These are phyloP conservation scores for Rhododendron kiyosumense DNA, from an alignment of 148 eudicot species.

Conservation along the genomic window DNA sequence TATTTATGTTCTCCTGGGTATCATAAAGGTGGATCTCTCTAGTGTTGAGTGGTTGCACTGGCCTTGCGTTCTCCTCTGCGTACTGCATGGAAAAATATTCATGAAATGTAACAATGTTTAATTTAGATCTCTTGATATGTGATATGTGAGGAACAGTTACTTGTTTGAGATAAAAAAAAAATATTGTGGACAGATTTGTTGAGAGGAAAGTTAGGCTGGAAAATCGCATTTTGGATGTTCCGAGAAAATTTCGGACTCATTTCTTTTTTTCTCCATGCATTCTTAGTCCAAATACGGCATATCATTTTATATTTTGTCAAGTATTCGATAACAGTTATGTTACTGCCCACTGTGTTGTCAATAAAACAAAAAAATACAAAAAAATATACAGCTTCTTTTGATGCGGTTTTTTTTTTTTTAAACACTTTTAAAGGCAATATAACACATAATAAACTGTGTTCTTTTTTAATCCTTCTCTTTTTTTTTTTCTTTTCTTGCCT, in stretches of 20 bases:
- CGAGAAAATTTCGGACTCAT: neutral
- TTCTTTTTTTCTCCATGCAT: neutral
- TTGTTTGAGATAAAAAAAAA: neutral
- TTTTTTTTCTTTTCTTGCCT: neutral
- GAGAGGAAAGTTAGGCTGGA: neutral
- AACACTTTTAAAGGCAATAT: neutral
- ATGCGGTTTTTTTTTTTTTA: too few species aligned
- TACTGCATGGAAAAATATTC: constrained; percentile 23
- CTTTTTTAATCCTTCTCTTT: too few species aligned
- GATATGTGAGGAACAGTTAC: neutral
- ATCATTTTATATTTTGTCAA: too few species aligned
- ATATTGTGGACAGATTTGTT: neutral
- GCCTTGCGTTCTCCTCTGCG: constrained; percentile 62
- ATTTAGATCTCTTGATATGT: neutral
- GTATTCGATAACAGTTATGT: too few species aligned
- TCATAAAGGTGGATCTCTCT: constrained; percentile 32
- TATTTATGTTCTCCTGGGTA: neutral
- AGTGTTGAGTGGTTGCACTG: constrained; percentile 43
- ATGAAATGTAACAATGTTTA: too few species aligned
- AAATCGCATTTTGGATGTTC: neutral
- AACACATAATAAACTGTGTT: too few species aligned
- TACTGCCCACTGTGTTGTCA: too few species aligned
- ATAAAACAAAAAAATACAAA: too few species aligned
- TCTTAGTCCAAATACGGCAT: neutral
- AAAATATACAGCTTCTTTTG: too few species aligned